Base-by-base conservation (phyloP, 176 grass and related monocot genomes). In the Zoysia pacifica region DNA sequence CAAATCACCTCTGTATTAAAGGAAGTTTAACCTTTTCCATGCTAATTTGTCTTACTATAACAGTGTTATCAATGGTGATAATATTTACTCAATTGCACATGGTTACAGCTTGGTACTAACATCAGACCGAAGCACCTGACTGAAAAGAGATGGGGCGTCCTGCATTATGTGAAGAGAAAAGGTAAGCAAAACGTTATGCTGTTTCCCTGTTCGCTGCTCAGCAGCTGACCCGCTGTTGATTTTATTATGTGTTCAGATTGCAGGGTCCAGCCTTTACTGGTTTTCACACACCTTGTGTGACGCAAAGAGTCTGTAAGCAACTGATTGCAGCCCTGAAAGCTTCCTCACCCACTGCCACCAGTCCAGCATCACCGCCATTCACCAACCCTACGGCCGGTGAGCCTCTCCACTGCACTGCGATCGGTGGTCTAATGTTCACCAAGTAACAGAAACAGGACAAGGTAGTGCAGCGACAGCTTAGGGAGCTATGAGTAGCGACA, bases 241-340 rank as follows among this genome's bases (percentile, higher is more conserved):
- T 81, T 59, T 76, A 48, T 14, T 78, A 10, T 81, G 71, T 85
- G 65, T 89, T 89, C 82, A 84, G 77, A 85, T 60, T 71, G 41
- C 87, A 76, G 69, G 65, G 28, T 38, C 56, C 86, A 66, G 61
- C 48, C 77, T 81, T 89, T 85, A 65, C 77, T 72, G 49, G 35
- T 49, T 76, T 66, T 85, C 55, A 76, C 71, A 76, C 71, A n/a
- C 48, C 77, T 7, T 44, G 40, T 9, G 48, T 76, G 56, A 80
- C 48, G 61, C 55, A 65, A 74, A 79, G 78, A 65, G 82, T 70
- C 82, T 47, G 48, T 68, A 63, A 65, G 59, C 72, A 85, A 89
- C 62, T 62, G 72, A 89, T 85, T 81, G 82, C 87, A 76, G 49
- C 82, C 65, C 51, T 77, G 82, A 89, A 85, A 58, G 65, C 62